Evolutionary conservation across 352 stramenopile genomes (phyloP), one percentile per base, ranked within the genome.

Genomic region (Globisporangium paroecandrum): DNA sequence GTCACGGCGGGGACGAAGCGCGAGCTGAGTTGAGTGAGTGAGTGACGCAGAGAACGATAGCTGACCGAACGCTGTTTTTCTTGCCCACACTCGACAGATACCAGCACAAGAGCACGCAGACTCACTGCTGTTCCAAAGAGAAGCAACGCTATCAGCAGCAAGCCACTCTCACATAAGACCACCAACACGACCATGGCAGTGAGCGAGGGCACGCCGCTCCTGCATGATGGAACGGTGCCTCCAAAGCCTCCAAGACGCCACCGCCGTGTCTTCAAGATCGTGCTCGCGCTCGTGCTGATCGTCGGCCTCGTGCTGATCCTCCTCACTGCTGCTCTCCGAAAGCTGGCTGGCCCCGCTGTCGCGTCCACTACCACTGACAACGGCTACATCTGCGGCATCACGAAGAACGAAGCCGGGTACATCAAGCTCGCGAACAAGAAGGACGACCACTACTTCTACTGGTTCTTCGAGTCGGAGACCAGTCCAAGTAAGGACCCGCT

Each of bases 401-500:
- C 64, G 4, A 63, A 59, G 25, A 67, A 79, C 65, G 69, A 80
- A 32, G 69, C 59, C 18, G 73, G 70, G 2, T 77, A 79, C 65
- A 76, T 79, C 54, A 72, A 68, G 51, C 66, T 79, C 6, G 54
- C 73, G 10, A 72, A 77, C 70, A 75, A 75, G 62, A 60, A 74
- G 58, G 74, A 81, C 36, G 70, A 77, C 54, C 54, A 81, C 46
- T 82, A 82, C 64, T 82, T 82, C 62, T 82, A 82, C 58, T 82
- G 75, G 75, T 76, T 81, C 47, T 76, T 81, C 24, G 58, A 81
- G 43, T 81, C 75, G 10, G 58, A 70, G 34, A 47, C 62, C 20
- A 55, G 64, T 22, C 61, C 67, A 4, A 57, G 12, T 1, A 68
- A 62, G 12, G 77, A 78, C 36, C 77, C 77, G 27, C 43, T 84